Conservation (phyloP, 805 yeast species). For the Metschnikowia peoriensis region DNA sequence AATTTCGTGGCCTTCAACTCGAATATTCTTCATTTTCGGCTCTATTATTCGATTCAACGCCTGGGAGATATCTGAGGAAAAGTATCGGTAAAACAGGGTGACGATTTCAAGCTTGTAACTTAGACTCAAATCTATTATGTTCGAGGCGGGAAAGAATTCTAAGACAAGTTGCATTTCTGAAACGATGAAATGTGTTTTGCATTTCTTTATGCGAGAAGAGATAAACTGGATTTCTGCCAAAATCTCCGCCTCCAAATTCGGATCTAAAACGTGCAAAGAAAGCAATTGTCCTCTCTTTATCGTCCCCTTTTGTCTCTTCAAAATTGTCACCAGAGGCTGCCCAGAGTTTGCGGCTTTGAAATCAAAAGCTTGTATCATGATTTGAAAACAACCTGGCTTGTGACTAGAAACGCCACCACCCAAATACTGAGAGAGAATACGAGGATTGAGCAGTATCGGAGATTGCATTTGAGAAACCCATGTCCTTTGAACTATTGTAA, state of each 20-base stretch:
- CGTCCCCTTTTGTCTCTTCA: slow-evolving; percentile 7
- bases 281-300: slow-evolving; percentile 11
- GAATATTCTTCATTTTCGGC: neutral
- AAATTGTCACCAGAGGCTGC: slow-evolving; percentile 10
- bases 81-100: slow-evolving; percentile 16
- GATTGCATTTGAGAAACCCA: slow-evolving; percentile 3
- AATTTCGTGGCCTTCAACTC: neutral
- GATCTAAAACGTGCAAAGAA: slow-evolving; percentile 14
- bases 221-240: slow-evolving; percentile 16
- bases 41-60: slow-evolving; percentile 7
- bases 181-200: slow-evolving; percentile 13
- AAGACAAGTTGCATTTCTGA: slow-evolving; percentile 6
- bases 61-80: slow-evolving; percentile 17
- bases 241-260: slow-evolving; percentile 1
- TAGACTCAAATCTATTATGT: slow-evolving; percentile 4
- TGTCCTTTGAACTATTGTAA: slow-evolving; percentile 9
- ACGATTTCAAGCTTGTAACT: slow-evolving; percentile 11
- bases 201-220: slow-evolving; percentile 12
- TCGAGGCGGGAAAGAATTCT: slow-evolving; percentile 5
- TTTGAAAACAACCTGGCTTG: neutral
- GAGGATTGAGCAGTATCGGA: slow-evolving; percentile 7
- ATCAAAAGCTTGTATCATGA: slow-evolving; percentile 11
- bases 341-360: slow-evolving; percentile 8
- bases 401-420: slow-evolving; percentile 5
- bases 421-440: slow-evolving; percentile 2